A percentile compares a stretch with the other conserved stretches of the same genome.
Conservation (phyloP, 2,329 filamentous ascomycete genomes). For the Penicillium sp. region DNA sequence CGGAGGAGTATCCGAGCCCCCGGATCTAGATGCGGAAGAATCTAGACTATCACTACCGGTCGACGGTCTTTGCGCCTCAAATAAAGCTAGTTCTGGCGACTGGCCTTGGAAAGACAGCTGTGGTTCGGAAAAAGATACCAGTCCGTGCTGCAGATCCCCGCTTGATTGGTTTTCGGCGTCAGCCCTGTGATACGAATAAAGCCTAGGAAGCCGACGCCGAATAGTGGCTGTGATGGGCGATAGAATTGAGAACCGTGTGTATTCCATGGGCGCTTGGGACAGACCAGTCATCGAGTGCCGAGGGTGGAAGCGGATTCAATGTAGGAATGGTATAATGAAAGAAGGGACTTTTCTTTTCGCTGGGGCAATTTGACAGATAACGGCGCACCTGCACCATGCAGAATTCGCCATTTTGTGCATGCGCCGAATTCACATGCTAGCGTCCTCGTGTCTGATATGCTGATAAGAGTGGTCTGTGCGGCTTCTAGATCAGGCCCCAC, state of each 20-base stretch:
- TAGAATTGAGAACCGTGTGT: slow-evolving; percentile 18
- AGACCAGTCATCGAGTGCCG: neutral
- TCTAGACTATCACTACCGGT: slow-evolving; percentile 24
- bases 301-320: neutral
- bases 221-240: slow-evolving; percentile 28
- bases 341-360: neutral
- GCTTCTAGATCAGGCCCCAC: neutral
- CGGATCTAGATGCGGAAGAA: slow-evolving; percentile 16
- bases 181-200: slow-evolving; percentile 22
- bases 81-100: neutral
- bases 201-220: slow-evolving; percentile 27
- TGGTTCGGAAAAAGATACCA: slow-evolving; percentile 18
- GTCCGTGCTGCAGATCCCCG: slow-evolving; percentile 5
- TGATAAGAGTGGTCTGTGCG: slow-evolving; percentile 13
- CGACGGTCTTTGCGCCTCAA: slow-evolving; percentile 14
- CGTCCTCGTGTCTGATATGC: slow-evolving; percentile 15
- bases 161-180: slow-evolving; percentile 5
- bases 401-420: slow-evolving; percentile 8
- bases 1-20: slow-evolving; percentile 8
- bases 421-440: slow-evolving; percentile 22
- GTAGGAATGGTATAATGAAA: neutral
- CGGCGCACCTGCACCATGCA: slow-evolving; percentile 6
- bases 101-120: slow-evolving; percentile 10
- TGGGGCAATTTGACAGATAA: slow-evolving; percentile 14
- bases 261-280: slow-evolving; percentile 15